phyloP scores from a whole-genome alignment of 139 green algal species.

The Choricystis sp. region DNA sequence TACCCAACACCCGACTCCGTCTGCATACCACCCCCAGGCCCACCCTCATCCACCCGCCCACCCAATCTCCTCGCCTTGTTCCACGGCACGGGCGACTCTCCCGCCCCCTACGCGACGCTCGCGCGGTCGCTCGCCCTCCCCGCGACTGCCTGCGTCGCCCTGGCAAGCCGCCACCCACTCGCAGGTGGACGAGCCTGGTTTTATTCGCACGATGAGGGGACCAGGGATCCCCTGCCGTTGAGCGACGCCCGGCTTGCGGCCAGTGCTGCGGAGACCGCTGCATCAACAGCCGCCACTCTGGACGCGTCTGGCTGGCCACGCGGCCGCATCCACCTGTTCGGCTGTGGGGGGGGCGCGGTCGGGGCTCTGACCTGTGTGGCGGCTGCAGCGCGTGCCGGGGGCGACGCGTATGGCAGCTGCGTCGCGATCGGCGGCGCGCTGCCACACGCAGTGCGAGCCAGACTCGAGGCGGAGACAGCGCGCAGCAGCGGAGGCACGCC shows the following conservation, averaged over 20 bases:
- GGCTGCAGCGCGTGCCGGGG: background rate
- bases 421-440: background rate
- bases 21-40: background rate
- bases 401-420: background rate
- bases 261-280: background rate
- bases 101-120: background rate
- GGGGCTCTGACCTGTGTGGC: background rate
- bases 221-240: background rate
- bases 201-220: slow-evolving; percentile 2
- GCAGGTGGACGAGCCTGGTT: background rate
- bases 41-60: background rate
- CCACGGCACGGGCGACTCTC: background rate
- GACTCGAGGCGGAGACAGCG: background rate
- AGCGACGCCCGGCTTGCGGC: too few relatives aligned
- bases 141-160: background rate
- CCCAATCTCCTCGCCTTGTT: background rate
- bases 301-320: background rate
- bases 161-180: background rate
- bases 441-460: background rate
- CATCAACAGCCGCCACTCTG: slow-evolving; percentile 3
- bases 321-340: background rate
- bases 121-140: background rate
- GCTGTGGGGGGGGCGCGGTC: background rate
- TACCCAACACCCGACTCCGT: too few relatives aligned
- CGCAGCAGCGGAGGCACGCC: background rate